Evolutionary conservation across 768 basidiomycete species (phyloP), one percentile per base, ranked within the genome.

Genomic region (Lactarius quietus): DNA sequence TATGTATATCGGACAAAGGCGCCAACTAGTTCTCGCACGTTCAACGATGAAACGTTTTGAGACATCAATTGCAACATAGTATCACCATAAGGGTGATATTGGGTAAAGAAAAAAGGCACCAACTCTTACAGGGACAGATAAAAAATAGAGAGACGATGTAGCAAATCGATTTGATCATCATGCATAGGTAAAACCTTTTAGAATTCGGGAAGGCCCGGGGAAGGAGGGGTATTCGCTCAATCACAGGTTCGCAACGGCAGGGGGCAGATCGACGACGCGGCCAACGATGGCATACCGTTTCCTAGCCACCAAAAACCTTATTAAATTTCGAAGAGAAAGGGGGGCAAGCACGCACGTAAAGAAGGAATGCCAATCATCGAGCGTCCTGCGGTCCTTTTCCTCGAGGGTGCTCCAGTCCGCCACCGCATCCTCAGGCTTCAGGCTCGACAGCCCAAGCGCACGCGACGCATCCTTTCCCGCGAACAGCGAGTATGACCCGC

Each of bases 401-500:
- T 83, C 80, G 59, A 99, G 81, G 0, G 70, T 75, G 70, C 88
- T 92, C 73, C 92, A 97, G 73, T 99, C 95, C 15, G 93, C 78
- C 1, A 94, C 81, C 12, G 95, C 96, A 72, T 98, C 87, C 75
- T 93, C 89, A 5, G 80, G 76, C 61, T 92, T 91, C 70, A 97
- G 78, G 70, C 92, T 95, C 59, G 92, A 94, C 86, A 87, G 88
- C 51, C 94, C 96, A 8, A 99, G 80, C 0, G 90, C 96, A 68
- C 82, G 86, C 9, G 93, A 95, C 0, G 88, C 96, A 72, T 99
- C 96, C 77, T 92, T 96, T 53, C 95, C 96, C 36, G 95, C 93
- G 74, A 98, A 98, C 26, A 96, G 76, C 69, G 85, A 83, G 76
- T 95, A 93, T 4, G 89, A 86, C 29, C 80, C 79, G 3, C 92